Base-by-base conservation (phyloP, 2,329 filamentous ascomycete species). In the Claviceps capensis region DNA sequence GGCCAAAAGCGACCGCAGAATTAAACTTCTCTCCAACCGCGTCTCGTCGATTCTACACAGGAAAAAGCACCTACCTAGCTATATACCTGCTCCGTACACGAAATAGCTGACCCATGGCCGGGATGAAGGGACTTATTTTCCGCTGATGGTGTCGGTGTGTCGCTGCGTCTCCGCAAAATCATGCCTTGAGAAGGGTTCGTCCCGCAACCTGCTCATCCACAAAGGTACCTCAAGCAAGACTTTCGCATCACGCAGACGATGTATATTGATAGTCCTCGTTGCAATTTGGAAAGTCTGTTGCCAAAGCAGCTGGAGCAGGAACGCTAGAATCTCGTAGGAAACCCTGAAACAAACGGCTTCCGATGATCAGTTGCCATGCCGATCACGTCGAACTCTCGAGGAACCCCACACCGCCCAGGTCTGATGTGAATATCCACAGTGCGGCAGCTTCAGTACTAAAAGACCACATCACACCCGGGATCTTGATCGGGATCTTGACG, bases 401-500 rank as follows among this genome's bases (percentile, higher is more conserved):
- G 30, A 34, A 34, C 30, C 30, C 30, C 30, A 30, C 26, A 30
- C 26, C 8, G 26, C 26, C 26, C 26, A 30, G 19, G 19, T 34
- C 13, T 16, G 42, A 42, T 45, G 16, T 30, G 9, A 34, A 34
- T 23, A 43, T 9, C 48, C 48, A 50, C 16, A 22, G 13, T 40
- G 41, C 34, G 51, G 36, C 36, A 40, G 22, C 37, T 46, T 49
- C 47, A 48, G 9, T 14, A 16, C 34, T 30, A 11, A 34, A 30
- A 14, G 34, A 22, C 40, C 50, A 40, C 17, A 41, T 38, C 30
- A 34, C 30, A 34, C 45, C 47, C 8, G 34, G 47, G 51, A 22
- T 52, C 30, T 45, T 53, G 51, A 49, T 50, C 48, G 48, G 48
- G 43, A 22, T 36, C 42, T 11, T 4, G 30, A 34, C 4, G 9